These are phyloP conservation scores for Emergomyces africanus DNA, from an alignment of 2,329 filamentous ascomycete genomes.

Conservation along the genomic window DNA sequence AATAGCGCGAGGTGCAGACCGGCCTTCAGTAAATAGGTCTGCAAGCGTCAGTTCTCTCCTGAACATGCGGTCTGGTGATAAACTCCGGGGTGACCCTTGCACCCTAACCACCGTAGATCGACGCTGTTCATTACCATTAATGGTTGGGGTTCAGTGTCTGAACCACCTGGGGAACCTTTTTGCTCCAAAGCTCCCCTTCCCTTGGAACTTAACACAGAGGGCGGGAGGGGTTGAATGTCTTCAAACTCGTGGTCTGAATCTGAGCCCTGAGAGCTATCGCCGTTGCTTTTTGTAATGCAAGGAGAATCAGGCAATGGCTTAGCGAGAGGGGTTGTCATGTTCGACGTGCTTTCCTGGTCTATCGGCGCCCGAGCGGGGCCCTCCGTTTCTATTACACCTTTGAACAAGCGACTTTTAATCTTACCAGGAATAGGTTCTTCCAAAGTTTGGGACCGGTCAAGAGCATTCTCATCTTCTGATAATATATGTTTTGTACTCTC, in stretches of 20 bases:
- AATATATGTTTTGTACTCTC: slow-evolving; percentile 14
- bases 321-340: slow-evolving; percentile 44
- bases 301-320: slow-evolving; percentile 35
- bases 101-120: slow-evolving; percentile 17
- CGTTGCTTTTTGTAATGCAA: slow-evolving; percentile 16
- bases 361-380: slow-evolving; percentile 19
- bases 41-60: slow-evolving; percentile 13
- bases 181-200: slow-evolving; percentile 15
- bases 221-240: slow-evolving; percentile 30
- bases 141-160: slow-evolving; percentile 1
- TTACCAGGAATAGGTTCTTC: slow-evolving; percentile 26
- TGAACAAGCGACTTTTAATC: slow-evolving; percentile 31
- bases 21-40: slow-evolving; percentile 1
- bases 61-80: slow-evolving; percentile 14
- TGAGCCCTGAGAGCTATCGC: slow-evolving; percentile 18
- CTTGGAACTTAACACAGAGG: slow-evolving; percentile 30
- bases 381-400: slow-evolving; percentile 29
- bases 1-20: slow-evolving; percentile 31
- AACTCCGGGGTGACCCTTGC: slow-evolving; percentile 12
- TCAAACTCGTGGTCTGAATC: slow-evolving; percentile 23
- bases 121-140: slow-evolving; percentile 12
- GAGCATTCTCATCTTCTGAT: slow-evolving; percentile 19
- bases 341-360: slow-evolving; percentile 39
- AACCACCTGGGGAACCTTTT: slow-evolving; percentile 17
- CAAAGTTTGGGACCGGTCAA: slow-evolving; percentile 15